Conservation (phyloP, 192 early-diverging fungal genomes). For the Coemansia sp. region DNA sequence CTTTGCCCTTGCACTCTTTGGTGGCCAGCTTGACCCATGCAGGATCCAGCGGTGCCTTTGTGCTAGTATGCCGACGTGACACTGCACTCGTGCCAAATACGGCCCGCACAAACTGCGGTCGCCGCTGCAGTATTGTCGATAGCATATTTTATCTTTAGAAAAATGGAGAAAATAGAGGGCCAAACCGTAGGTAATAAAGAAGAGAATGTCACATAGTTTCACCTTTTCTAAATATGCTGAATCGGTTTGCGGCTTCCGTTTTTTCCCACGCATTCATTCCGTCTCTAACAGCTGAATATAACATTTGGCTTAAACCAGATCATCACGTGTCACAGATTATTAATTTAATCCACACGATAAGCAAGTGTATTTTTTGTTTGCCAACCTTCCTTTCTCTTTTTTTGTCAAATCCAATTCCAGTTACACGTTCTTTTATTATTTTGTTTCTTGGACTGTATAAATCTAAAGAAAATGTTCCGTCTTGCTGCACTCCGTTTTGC, state of each 20-base stretch:
- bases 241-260: background rate
- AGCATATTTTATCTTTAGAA: background rate
- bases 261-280: no score
- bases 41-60: constrained; percentile 61
- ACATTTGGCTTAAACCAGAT: no score
- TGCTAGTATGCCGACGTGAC: constrained; percentile 1
- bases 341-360: background rate
- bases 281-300: no score
- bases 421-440: background rate
- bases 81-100: background rate
- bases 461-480: constrained; percentile 31
- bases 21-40: constrained; percentile 72
- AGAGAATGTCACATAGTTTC: background rate
- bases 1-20: constrained; percentile 88
- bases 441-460: background rate
- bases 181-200: background rate
- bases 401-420: background rate
- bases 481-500: constrained; percentile 31
- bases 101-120: background rate
- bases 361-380: background rate
- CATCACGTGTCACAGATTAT: background rate
- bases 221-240: background rate
- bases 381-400: background rate
- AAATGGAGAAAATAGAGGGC: background rate
- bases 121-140: background rate